Base-by-base conservation (phyloP, 148 eudicot genomes). In the Talinum fruticosum region DNA sequence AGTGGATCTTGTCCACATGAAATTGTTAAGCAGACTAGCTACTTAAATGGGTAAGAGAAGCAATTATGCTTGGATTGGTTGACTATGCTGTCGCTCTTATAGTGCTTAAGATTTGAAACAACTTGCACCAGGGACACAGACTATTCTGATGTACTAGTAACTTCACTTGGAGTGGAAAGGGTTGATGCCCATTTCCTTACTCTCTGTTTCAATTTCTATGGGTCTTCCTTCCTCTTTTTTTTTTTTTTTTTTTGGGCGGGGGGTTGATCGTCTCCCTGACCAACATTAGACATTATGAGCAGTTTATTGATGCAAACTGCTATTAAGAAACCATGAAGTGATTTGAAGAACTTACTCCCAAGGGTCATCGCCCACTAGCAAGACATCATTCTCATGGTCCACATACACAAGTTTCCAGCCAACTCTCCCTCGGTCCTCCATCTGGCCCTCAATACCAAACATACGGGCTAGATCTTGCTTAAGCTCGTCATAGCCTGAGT, bases 341-440 rank as follows among this genome's bases (percentile, higher is more conserved):
- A 79, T 71, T 47, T 59, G 3, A 72, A 69, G 62, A 38, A 89
- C 99, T 84, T 93, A 96, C 99, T 96, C 99, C 99, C 99, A 96
- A 78, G 99, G 99, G 67, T 96, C 99, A 80, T 96, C 99, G 8
- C 99, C 99, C 69, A 96, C 92, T 53, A 96, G 93, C 84, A 96
- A 81, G 68, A 91, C 97, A 78, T 96, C 99, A 53, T 79, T 86
- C 83, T 96, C 99, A 41, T 90, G 97, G 83, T 96, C 99, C 80
- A 91, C 95, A 78, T 93, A 96, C 29, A 96, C 99, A 45, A 96
- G 93, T 75, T 96, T 93, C 99, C 99, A 96, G 18, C 99, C 99
- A 3, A 93, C 83, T 79, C 97, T 87, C 16, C 92, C 95, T 18
- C 90, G 82, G 81, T 93, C 97, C 84, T 96, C 99, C 81, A 96